These are phyloP conservation scores for Aspergillus arachidicola DNA, from an alignment of 2,329 filamentous ascomycete genomes.

Conservation along the genomic window DNA sequence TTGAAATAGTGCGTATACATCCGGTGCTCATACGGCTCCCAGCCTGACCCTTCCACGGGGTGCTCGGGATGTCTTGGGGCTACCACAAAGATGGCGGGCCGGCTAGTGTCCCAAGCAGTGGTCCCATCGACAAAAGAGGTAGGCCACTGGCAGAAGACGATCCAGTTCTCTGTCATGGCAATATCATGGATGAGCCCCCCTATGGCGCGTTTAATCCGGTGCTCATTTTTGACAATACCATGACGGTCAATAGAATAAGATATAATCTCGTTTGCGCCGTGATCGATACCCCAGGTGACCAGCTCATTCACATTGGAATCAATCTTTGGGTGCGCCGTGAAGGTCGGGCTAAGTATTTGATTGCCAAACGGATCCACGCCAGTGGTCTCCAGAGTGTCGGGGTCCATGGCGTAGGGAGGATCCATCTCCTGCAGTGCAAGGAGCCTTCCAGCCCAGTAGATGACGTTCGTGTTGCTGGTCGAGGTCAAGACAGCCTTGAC, in stretches of 20 bases:
- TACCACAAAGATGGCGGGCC: not conserved
- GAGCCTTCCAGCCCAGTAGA: slow-evolving; percentile 56
- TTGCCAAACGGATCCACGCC: slow-evolving; percentile 44
- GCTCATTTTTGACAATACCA: slow-evolving; percentile 42
- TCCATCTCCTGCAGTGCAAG: slow-evolving; percentile 53
- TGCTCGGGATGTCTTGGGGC: not conserved
- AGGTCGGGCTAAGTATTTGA: slow-evolving; percentile 42
- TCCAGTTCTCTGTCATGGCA: not conserved
- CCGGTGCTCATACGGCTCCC: not conserved
- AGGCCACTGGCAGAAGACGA: not conserved
- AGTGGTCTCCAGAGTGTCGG: slow-evolving; percentile 43
- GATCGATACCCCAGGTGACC: slow-evolving; percentile 39
- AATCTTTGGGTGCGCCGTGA: slow-evolving; percentile 50
- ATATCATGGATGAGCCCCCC: slow-evolving; percentile 23
- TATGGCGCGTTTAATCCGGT: slow-evolving; percentile 45
- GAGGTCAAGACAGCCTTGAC: slow-evolving; percentile 34
- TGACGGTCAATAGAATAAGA: slow-evolving; percentile 43
- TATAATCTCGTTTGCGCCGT: slow-evolving; percentile 47
- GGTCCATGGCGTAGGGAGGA: slow-evolving; percentile 50
- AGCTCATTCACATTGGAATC: slow-evolving; percentile 48
- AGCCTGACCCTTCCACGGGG: not conserved
- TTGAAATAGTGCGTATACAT: not conserved
- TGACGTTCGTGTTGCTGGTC: slow-evolving; percentile 60
- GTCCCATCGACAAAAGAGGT: not conserved
- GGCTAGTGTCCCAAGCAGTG: not conserved